phyloP scores from a whole-genome alignment of 768 basidiomycete species.

The Tricholoma flavovirens region DNA sequence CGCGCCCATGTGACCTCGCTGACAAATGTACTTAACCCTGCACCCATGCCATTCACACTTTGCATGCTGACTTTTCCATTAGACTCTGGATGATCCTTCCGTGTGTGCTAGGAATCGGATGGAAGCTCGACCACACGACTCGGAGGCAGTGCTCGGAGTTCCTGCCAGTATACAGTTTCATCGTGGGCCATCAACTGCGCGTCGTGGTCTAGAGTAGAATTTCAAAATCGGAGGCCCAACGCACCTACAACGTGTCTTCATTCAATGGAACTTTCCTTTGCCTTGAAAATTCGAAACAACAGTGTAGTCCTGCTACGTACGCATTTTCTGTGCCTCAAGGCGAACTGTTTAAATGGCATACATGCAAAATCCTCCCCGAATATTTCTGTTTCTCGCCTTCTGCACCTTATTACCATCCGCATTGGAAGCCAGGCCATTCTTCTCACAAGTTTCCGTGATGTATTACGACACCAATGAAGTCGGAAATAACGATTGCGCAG shows the following conservation, averaged over 20 bases:
- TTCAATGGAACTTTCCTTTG: background rate
- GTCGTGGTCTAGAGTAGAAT: background rate
- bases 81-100: background rate
- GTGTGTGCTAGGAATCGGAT: too few species aligned
- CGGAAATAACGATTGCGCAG: conserved; percentile 5
- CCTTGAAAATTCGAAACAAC: background rate
- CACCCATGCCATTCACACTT: too few species aligned
- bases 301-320: background rate
- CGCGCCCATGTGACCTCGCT: conserved; percentile 9
- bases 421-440: background rate
- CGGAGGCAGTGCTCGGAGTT: background rate
- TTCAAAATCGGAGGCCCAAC: background rate
- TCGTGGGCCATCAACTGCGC: background rate
- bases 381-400: background rate
- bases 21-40: background rate
- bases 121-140: background rate
- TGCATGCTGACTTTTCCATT: too few species aligned
- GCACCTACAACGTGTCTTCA: conserved; percentile 5
- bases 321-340: conserved; percentile 8
- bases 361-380: background rate
- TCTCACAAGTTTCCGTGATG: conserved; percentile 5
- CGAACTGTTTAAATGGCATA: conserved; percentile 4
- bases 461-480: conserved; percentile 13
- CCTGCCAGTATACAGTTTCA: background rate
- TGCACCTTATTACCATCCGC: background rate